Evolutionary conservation across 371 early-diverging fungal genomes (phyloP), one percentile per base, ranked within the genome.

Genomic region (Parasitella parasitica): DNA sequence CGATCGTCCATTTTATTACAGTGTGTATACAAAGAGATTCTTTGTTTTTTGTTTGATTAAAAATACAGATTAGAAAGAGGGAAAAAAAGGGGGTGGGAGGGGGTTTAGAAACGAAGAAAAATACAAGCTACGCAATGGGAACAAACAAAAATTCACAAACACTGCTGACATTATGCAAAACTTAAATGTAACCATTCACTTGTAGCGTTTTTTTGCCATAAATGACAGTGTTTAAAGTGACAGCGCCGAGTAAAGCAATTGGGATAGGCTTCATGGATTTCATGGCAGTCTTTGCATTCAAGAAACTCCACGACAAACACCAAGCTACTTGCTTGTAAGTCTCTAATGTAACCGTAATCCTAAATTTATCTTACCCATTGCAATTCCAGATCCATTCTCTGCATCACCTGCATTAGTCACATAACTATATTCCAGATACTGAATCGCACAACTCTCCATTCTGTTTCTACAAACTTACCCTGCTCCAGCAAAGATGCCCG

Each of bases 311-410:
- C 13, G 76, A 74, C 16, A 81, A 54, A 70, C 78, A 70, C 81
- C 81, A 81, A 2, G 81, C 81, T 81, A 63, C n/a, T n/a, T n/a
- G n/a, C n/a, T n/a, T n/a, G n/a, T n/a, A n/a, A n/a, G 34, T 20
- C 2, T 30, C 20, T 5, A 35, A 1, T 36, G 7, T 46, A 46
- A 12, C 4, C 26, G 16, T 28, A 41, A 62, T 22, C 30, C 6
- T 1, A 37, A 7, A 50, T 32, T 22, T 13, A 8, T 16, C 34
- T 62, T 71, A 81, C 81, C 81, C 70, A 78, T 81, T 27, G 81
- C 75, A 52, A 81, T 81, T 52, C 81, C 81, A 52, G 81, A 70
- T 35, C 78, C 81, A 48, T 81, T 81, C 28, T 81, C 81, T 28
- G 70, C 43, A 60, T 81, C 81, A 35, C 81, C 81, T 38, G 69